Conservation (phyloP, 2,329 filamentous ascomycete species). For the Alternaria sp. region DNA sequence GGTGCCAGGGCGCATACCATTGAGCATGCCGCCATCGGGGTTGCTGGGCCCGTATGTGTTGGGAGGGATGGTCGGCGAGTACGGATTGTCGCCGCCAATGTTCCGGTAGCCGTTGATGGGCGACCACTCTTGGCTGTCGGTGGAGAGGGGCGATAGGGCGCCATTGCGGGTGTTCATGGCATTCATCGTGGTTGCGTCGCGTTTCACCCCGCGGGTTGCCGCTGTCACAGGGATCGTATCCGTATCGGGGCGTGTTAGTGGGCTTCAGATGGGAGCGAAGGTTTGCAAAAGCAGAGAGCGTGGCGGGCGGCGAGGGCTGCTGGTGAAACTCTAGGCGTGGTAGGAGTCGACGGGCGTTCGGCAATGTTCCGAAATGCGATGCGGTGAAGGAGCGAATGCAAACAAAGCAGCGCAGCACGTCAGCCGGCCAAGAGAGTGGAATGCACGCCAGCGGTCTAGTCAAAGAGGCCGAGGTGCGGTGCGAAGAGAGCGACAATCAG, state of each 20-base stretch:
- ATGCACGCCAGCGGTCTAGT: constrained; percentile 29
- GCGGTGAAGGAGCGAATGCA: constrained; percentile 19
- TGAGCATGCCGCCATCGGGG: constrained; percentile 56
- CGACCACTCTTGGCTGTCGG: constrained; percentile 50
- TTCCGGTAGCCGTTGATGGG: constrained; percentile 49
- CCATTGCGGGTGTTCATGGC: constrained; percentile 48
- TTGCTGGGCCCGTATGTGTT: constrained; percentile 43
- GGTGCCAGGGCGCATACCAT: constrained; percentile 56
- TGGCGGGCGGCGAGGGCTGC: constrained; percentile 10
- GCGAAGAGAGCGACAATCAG: constrained; percentile 9
- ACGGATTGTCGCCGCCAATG: constrained; percentile 46
- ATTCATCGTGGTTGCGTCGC: constrained; percentile 17
- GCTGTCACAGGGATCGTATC: constrained; percentile 27
- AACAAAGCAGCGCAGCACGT: constrained; percentile 21
- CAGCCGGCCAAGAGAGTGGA: constrained; percentile 17
- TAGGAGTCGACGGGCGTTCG: constrained; percentile 15
- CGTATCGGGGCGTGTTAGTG: constrained; percentile 11
- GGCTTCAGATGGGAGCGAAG: constrained; percentile 5
- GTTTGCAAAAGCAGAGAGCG: constrained; percentile 6
- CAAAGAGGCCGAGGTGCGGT: constrained; percentile 25
- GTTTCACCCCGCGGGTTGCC: constrained; percentile 32
- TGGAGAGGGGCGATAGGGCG: constrained; percentile 49
- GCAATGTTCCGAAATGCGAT: constrained; percentile 6
- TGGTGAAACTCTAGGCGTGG: constrained; percentile 25
- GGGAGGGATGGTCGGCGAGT: constrained; percentile 45